phyloP scores from a whole-genome alignment of 208 protist genomes.

The Leishmania tropica region DNA sequence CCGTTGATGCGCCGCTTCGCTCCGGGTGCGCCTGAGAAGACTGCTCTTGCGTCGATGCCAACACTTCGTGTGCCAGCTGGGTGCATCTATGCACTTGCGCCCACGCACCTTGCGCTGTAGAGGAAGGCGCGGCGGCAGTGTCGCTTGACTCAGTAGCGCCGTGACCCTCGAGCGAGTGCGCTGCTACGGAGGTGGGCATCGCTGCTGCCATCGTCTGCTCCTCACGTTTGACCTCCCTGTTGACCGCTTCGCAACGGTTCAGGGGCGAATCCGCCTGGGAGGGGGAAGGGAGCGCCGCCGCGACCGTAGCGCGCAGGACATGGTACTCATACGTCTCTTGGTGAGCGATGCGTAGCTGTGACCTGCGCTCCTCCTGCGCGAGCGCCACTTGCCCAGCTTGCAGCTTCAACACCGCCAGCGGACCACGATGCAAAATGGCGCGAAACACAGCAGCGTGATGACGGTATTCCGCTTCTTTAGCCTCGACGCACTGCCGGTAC shows the following conservation, averaged over 20 bases:
- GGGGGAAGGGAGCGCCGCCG: background rate
- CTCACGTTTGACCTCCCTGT: background rate
- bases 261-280: background rate
- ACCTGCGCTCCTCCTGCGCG: background rate
- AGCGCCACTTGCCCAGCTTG: background rate
- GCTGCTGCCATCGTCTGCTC: background rate
- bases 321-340: constrained; percentile 2
- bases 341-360: background rate
- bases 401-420: background rate
- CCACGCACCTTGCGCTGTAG: background rate
- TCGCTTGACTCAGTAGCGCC: too few species aligned
- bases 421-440: background rate
- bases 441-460: background rate
- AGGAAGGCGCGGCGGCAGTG: background rate
- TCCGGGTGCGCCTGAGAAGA: background rate
- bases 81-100: constrained; percentile 1
- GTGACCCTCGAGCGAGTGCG: background rate
- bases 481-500: background rate
- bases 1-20: background rate
- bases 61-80: background rate
- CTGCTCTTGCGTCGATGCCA: constrained; percentile 1
- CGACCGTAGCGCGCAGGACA: background rate
- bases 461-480: background rate
- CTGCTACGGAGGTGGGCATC: background rate
- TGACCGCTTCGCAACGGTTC: background rate